phyloP scores from a whole-genome alignment of 768 basidiomycete species.

The Fomitopsis pulvina region DNA sequence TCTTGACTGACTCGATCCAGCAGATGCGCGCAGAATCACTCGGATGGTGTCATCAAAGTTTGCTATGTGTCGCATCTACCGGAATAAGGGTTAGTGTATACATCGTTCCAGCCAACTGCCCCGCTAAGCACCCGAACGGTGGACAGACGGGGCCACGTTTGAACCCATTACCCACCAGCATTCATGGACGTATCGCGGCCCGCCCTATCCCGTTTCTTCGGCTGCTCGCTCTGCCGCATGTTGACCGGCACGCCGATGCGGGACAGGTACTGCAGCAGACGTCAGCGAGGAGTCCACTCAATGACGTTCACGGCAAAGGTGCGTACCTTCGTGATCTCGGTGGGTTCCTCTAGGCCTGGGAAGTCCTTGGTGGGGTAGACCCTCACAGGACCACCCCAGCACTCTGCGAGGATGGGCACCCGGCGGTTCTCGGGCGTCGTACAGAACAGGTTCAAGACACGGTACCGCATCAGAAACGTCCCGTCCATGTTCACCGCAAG shows the following conservation, averaged over 20 bases:
- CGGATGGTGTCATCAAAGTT: too few species aligned
- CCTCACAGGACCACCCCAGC: constrained; percentile 55
- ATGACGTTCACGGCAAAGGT: neutral
- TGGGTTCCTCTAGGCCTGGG: constrained; percentile 59
- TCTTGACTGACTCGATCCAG: too few species aligned
- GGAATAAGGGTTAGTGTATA: too few species aligned
- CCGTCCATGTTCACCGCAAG: constrained; percentile 64
- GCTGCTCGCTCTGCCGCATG: constrained; percentile 50
- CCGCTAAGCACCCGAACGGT: too few species aligned
- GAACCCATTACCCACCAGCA: too few species aligned
- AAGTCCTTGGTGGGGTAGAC: constrained; percentile 70
- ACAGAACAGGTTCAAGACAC: constrained; percentile 50
- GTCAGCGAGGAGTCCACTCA: too few species aligned
- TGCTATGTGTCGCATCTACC: too few species aligned
- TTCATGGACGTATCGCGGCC: too few species aligned
- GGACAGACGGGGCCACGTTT: too few species aligned
- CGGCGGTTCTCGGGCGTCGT: neutral
- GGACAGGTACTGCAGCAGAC: constrained; percentile 15
- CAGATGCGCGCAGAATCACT: too few species aligned
- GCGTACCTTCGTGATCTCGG: constrained; percentile 56
- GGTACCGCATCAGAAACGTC: constrained; percentile 56
- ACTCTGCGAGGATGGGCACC: constrained; percentile 49
- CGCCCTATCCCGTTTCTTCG: too few species aligned
- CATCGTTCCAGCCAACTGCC: too few species aligned
- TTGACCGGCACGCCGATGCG: constrained; percentile 53